These are phyloP conservation scores for Pseudogymnoascus sp. DNA, from an alignment of 2,329 filamentous ascomycete genomes.

Conservation along the genomic window DNA sequence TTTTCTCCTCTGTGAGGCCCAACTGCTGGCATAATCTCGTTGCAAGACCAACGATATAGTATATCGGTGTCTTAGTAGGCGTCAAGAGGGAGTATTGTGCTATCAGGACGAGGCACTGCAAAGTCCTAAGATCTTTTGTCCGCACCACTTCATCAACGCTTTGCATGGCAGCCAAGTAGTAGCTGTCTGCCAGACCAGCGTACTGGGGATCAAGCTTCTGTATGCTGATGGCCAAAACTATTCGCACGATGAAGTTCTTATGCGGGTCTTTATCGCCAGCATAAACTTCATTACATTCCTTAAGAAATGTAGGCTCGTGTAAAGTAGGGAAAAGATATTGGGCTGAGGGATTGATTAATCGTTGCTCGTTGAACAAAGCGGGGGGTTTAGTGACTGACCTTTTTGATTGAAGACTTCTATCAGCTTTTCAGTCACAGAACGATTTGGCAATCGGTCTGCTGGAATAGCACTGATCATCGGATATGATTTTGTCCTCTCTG, in stretches of 20 bases:
- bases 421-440: constrained; percentile 66
- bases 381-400: constrained; percentile 41
- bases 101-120: constrained; percentile 83
- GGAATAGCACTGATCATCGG: constrained; percentile 82
- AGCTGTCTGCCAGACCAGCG: constrained; percentile 89
- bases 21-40: constrained; percentile 83
- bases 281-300: constrained; percentile 75
- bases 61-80: constrained; percentile 83
- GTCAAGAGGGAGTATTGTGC: constrained; percentile 88
- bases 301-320: constrained; percentile 71
- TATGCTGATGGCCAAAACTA: constrained; percentile 90
- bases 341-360: constrained; percentile 40
- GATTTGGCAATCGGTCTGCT: constrained; percentile 65
- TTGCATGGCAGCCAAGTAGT: constrained; percentile 82
- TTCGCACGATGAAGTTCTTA: constrained; percentile 78
- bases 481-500: constrained; percentile 71
- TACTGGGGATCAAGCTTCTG: constrained; percentile 86
- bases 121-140: constrained; percentile 80
- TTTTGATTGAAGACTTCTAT: constrained; percentile 81
- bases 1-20: constrained; percentile 81
- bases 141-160: constrained; percentile 75
- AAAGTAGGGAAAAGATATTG: constrained; percentile 82
- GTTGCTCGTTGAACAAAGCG: constrained; percentile 14
- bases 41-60: constrained; percentile 85
- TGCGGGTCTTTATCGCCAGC: constrained; percentile 67